Evolutionary conservation across 768 basidiomycete species (phyloP).

Genomic region (Mycena galericulata): DNA sequence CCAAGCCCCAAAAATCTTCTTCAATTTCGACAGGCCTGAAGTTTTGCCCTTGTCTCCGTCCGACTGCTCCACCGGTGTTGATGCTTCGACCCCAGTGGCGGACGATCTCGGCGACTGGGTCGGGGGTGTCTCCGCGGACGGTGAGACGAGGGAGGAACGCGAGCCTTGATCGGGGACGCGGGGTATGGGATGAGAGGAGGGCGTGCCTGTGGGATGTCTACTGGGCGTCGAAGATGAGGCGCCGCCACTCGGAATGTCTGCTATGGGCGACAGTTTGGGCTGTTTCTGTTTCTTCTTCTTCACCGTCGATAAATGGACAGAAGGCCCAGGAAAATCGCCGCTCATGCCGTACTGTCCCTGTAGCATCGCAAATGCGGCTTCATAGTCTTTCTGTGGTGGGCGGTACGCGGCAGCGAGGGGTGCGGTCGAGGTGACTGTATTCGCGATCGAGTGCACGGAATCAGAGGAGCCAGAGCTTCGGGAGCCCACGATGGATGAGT

Average conservation of each 20-base stretch:
- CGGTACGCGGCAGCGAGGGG: slow-evolving; percentile 33
- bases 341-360: slow-evolving; percentile 52
- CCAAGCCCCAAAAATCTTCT: slow-evolving; percentile 6
- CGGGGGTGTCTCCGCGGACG: not conserved
- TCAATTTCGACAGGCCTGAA: slow-evolving; percentile 4
- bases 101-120: not conserved
- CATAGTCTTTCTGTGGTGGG: slow-evolving; percentile 50
- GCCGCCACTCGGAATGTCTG: not conserved
- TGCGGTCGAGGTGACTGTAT: slow-evolving; percentile 39
- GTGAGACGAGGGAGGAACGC: too few species aligned
- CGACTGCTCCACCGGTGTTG: not conserved
- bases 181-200: not conserved
- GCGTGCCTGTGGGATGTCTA: not conserved
- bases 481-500: slow-evolving; percentile 22
- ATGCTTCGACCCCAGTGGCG: not conserved
- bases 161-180: too few species aligned
- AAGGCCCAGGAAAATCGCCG: slow-evolving; percentile 46
- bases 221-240: not conserved
- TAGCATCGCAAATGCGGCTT: slow-evolving; percentile 49
- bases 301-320: slow-evolving; percentile 16
- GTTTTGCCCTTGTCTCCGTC: not conserved
- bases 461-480: slow-evolving; percentile 30
- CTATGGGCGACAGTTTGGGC: not conserved
- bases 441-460: slow-evolving; percentile 15
- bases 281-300: slow-evolving; percentile 28